Evolutionary conservation across 352 stramenopile species (phyloP).

Genomic region (Phytophthora capsici): DNA sequence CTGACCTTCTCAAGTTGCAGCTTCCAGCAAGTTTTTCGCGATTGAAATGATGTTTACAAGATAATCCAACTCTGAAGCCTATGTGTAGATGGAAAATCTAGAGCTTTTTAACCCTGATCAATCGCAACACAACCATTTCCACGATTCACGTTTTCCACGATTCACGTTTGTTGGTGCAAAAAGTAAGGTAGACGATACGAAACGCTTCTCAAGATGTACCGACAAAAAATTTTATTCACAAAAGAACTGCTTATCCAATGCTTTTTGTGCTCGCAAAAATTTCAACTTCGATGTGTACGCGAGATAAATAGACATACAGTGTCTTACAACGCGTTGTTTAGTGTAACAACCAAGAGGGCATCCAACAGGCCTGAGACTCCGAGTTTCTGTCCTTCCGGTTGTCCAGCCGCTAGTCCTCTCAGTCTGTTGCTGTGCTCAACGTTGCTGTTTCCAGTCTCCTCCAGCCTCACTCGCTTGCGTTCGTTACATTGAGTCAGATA

Average conservation of each 20-base stretch:
- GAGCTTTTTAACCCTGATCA: constrained; percentile 90
- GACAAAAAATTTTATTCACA: neutral
- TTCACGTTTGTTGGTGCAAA: no score
- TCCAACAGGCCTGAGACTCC: constrained; percentile 38
- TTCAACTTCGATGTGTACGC: neutral
- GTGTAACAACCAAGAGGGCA: constrained; percentile 34
- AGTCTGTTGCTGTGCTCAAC: constrained; percentile 7
- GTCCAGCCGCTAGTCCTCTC: constrained; percentile 21
- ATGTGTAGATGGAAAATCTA: constrained; percentile 76
- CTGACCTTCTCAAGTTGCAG: constrained; percentile 56
- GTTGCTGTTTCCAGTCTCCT: constrained; percentile 13
- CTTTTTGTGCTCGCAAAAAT: neutral
- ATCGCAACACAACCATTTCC: constrained; percentile 30
- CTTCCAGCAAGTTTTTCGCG: constrained; percentile 5
- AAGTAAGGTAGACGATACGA: no score
- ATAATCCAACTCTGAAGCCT: constrained; percentile 89
- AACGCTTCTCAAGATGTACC: no score
- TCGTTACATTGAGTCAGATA: constrained; percentile 32
- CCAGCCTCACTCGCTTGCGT: constrained; percentile 8
- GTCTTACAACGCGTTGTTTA: constrained; percentile 32
- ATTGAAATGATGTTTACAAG: constrained; percentile 76
- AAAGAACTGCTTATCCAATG: neutral
- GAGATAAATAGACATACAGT: constrained; percentile 23
- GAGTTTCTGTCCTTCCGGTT: constrained; percentile 11
- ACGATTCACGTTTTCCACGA: no score